Conservation (phyloP, 2,329 filamentous ascomycete genomes). For the Hirsutella minnesotensis region DNA sequence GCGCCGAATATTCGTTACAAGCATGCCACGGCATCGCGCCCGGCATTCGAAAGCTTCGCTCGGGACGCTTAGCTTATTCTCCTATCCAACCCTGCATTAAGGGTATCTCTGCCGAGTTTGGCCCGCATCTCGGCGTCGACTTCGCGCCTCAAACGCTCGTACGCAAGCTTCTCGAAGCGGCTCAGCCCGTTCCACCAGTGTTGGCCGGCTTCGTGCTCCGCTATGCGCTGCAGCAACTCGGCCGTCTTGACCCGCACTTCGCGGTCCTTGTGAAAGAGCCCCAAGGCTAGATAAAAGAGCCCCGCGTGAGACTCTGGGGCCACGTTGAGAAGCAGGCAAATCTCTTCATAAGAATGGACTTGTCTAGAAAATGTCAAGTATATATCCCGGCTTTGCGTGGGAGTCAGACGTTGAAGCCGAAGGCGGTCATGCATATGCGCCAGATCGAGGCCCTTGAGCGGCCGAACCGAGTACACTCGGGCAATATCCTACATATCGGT, state of each 20-base stretch:
- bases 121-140: conserved; percentile 38
- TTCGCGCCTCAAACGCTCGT: conserved; percentile 64
- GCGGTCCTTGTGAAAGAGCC: conserved; percentile 78
- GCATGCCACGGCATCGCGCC: too few species aligned
- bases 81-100: conserved; percentile 29
- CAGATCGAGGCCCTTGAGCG: conserved; percentile 72
- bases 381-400: conserved; percentile 67
- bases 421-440: conserved; percentile 89
- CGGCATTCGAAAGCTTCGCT: too few species aligned
- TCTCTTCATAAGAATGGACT: conserved; percentile 71
- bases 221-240: conserved; percentile 69
- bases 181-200: conserved; percentile 87
- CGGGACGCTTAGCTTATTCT: conserved; percentile 33
- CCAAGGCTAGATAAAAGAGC: conserved; percentile 81
- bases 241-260: conserved; percentile 70
- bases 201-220: conserved; percentile 77
- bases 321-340: conserved; percentile 71
- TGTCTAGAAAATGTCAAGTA: conserved; percentile 70
- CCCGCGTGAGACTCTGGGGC: conserved; percentile 79
- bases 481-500: conserved; percentile 43
- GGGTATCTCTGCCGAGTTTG: conserved; percentile 32
- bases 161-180: conserved; percentile 79
- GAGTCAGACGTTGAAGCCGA: conserved; percentile 65
- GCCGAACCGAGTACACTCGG: conserved; percentile 50
- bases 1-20: background rate